Percentiles rank a stretch among this genome's conserved stretches.
phyloP scores from a whole-genome alignment of 352 stramenopile species.

The Phytophthora pistaciae region DNA sequence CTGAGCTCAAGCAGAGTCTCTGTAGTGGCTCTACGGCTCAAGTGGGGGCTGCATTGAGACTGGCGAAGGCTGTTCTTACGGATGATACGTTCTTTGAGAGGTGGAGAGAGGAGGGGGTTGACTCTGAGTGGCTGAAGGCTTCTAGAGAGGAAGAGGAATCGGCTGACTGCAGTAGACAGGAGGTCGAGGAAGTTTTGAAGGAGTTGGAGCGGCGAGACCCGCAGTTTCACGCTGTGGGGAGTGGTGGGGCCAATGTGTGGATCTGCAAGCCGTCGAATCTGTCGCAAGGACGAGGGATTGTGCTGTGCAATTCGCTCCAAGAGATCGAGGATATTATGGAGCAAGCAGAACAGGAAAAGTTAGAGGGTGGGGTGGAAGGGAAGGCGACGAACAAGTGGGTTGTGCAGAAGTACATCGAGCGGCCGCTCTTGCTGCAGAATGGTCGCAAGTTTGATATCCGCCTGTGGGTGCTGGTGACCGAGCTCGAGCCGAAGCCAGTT shows the following conservation, averaged over 20 bases:
- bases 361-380: constrained; percentile 1
- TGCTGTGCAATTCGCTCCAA: constrained; percentile 51
- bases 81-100: constrained; percentile 11
- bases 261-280: constrained; percentile 85
- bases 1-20: constrained; percentile 42
- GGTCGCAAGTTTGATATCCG: constrained; percentile 88
- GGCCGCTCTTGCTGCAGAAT: constrained; percentile 63
- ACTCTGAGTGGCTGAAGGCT: not conserved
- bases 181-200: constrained; percentile 25
- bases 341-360: not conserved
- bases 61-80: not conserved
- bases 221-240: constrained; percentile 51
- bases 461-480: constrained; percentile 87
- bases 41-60: constrained; percentile 10
- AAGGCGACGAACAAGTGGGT: constrained; percentile 48
- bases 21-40: not conserved
- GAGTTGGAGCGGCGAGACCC: constrained; percentile 41
- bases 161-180: constrained; percentile 4
- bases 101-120: constrained; percentile 17
- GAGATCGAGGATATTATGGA: constrained; percentile 35
- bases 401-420: constrained; percentile 91
- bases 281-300: constrained; percentile 78
- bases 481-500: constrained; percentile 51
- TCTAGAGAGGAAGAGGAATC: not conserved
- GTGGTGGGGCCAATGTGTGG: constrained; percentile 59